Base-by-base conservation (phyloP, 2,329 filamentous ascomycete species). In the Ceratocystis diversiconidia region DNA sequence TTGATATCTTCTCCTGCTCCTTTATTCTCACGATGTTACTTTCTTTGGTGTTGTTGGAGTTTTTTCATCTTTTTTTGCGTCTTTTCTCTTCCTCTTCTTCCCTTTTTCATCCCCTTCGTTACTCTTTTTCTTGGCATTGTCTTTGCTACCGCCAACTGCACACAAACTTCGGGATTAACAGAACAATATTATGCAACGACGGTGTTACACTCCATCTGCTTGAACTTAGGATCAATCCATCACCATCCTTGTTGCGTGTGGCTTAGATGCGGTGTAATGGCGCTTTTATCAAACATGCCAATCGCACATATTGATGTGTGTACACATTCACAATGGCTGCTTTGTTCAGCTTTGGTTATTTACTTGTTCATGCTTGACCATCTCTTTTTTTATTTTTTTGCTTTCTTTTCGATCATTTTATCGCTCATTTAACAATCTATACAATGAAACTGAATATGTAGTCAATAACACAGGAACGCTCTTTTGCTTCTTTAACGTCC, bases 11-110 rank as follows among this genome's bases (percentile, higher is more conserved):
- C 10, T 4, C 36, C 36, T 5, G 3, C 12, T 41, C 10, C 55
- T 30, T 59, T 8, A 19, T 36, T n/a, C 28, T 59, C 55, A n/a
- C 32, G 55, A 59, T 32, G 17, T 36, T 52, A 5, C 15, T 19
- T 25, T 52, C 48, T 25, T 41, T 59, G 55, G 55, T 36, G 55
- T 59, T 59, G 55, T 36, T 59, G 55, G 55, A 59, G 55, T 59
- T 59, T 55, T 25, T 22, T 52, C 28, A 28, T 25, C 6, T 57
- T 7, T 19, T 30, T 8, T 10, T 59, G 5, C n/a, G 17, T 10
- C 30, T 59, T 36, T 36, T 52, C 5, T 52, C 48, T 52, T 52
- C 48, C 22, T 36, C 32, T 57, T 32, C 17, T 57, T n/a, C n/a
- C n/a, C 52, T 57, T 12, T 17, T 59, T 1, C 28, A n/a, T n/a